phyloP scores from a whole-genome alignment of 148 eudicot genomes.

The Rhododendron williamsianum region DNA sequence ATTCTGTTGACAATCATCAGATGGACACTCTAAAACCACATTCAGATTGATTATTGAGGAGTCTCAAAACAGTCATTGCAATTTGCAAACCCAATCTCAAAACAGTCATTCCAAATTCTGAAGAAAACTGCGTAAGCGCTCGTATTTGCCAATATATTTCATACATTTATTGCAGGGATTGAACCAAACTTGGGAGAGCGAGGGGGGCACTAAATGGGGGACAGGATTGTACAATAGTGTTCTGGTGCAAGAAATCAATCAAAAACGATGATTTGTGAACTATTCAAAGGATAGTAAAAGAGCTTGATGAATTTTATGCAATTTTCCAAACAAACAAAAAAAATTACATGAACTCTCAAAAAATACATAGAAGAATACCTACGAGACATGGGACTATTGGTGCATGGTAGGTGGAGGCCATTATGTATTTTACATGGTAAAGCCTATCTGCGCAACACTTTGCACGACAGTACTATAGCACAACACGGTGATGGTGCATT shows the following conservation, averaged over 20 bases:
- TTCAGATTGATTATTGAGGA: neutral
- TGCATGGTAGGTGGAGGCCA: neutral
- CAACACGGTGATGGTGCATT: neutral
- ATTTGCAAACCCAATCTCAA: neutral
- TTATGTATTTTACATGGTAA: neutral
- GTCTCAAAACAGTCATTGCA: neutral
- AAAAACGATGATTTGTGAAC: neutral
- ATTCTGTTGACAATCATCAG: neutral
- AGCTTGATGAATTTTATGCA: neutral
- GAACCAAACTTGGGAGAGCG: neutral
- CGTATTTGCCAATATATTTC: neutral
- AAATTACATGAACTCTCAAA: neutral
- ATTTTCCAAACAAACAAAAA: neutral
- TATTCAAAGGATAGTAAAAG: neutral
- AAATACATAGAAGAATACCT: neutral
- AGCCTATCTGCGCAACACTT: neutral
- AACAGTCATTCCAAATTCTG: neutral
- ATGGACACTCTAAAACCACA: neutral
- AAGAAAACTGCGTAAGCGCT: neutral
- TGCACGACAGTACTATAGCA: neutral
- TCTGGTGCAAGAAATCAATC: neutral
- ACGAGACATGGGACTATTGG: neutral
- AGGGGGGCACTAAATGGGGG: neutral
- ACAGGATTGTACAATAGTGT: neutral
- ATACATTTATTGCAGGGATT: neutral